Percentiles rank a stretch among this genome's conserved stretches.
phyloP scores from a whole-genome alignment of 2,329 filamentous ascomycete genomes.

The Dactylellina haptotyla region DNA sequence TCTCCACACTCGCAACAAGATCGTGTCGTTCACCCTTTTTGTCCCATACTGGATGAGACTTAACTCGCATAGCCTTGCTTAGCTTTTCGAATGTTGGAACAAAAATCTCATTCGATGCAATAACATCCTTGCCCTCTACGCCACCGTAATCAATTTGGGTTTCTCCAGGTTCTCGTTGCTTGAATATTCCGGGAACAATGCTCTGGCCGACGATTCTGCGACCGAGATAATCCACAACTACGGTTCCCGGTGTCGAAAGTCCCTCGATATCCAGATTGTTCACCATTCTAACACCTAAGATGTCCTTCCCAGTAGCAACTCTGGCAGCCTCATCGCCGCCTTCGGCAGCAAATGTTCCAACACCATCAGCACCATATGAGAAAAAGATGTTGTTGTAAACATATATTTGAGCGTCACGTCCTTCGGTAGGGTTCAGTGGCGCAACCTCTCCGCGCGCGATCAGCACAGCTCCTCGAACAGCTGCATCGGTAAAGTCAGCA shows the following conservation, averaged over 20 bases:
- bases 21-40: conserved; percentile 92
- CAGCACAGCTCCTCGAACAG: conserved; percentile 87
- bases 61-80: conserved; percentile 88
- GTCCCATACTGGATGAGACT: conserved; percentile 97
- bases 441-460: conserved; percentile 93
- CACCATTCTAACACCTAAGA: conserved; percentile 89
- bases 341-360: conserved; percentile 95
- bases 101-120: conserved; percentile 89
- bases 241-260: conserved; percentile 92
- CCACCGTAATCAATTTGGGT: conserved; percentile 99
- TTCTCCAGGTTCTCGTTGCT: conserved; percentile 95
- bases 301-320: conserved; percentile 95
- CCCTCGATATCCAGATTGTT: conserved; percentile 97
- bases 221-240: conserved; percentile 95
- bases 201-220: conserved; percentile 98
- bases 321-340: conserved; percentile 95
- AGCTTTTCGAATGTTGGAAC: conserved; percentile 85
- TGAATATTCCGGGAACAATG: conserved; percentile 98
- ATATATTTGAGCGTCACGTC: conserved; percentile 92
- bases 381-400: conserved; percentile 99
- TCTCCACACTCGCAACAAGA: conserved; percentile 94
- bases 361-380: conserved; percentile 96
- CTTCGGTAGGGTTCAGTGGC: conserved; percentile 93
- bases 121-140: conserved; percentile 94
- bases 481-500: conserved; percentile 96